Base-by-base conservation (phyloP, 169 alveolate species). In the Plasmodium yoelii region DNA sequence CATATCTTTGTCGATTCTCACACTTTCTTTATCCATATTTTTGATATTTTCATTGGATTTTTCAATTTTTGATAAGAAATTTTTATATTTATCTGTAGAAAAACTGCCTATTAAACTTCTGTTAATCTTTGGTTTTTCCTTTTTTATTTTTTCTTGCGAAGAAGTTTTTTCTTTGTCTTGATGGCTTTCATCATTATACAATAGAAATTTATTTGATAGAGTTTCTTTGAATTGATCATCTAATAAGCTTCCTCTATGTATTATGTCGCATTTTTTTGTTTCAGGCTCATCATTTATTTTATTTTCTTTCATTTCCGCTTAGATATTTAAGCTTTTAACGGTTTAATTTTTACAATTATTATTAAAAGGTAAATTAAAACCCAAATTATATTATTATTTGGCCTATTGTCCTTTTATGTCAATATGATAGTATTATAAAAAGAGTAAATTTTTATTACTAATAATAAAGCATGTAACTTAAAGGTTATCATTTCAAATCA, bases 1-100 rank as follows among this genome's bases (percentile, higher is more conserved):
- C 5, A 82, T 82, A 72, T 82, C 86, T 53, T 61, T 65, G 51
- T 82, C 90, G 6, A 82, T 61, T 72, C 44, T 53, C 49, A 65
- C 73, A 44, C 84, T 69, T 19, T 82, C 86, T 82, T 15, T 42
- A 82, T 82, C 73, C 84, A 42, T 82, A 69, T 13, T 82, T 26
- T 71, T 56, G 67, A 82, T 51, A 39, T 82, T 65, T 68, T 82
- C 64, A 60, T 82, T 82, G 67, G 90, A 82, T 55, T 82, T 82
- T 71, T 82, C 73, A 22, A 82, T 68, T 71, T 82, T 57, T 19
- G 70, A 19, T 44, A 82, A 60, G 51, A 82, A 82, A 8, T 42
- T 34, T 68, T 53, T 82, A 55, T 68, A 82, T 82, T 67, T 82
- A 28, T 82, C 84, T 55, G 42, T 28, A 39, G 82, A 68, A 4